Percentiles rank a stretch among this genome's conserved stretches.
phyloP scores from a whole-genome alignment of 2,329 filamentous ascomycete genomes.

The Diaporthe caulivora region DNA sequence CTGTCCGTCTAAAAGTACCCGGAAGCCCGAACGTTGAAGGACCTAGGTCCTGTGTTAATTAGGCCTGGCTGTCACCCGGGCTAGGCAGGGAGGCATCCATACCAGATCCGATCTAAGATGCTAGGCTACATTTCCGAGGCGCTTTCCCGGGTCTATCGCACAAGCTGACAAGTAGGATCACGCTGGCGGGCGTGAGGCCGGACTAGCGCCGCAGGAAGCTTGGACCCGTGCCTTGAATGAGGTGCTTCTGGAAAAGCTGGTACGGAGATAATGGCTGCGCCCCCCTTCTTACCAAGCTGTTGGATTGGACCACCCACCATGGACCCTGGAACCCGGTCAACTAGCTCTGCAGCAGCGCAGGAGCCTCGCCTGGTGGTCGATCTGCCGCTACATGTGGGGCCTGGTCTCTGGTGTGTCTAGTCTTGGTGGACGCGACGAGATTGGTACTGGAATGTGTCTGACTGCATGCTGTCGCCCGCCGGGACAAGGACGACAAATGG shows the following conservation, averaged over 20 bases:
- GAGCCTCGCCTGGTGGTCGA: constrained; percentile 34
- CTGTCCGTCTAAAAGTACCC: constrained; percentile 9
- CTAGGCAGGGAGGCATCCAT: constrained; percentile 8
- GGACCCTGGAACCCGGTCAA: constrained; percentile 21
- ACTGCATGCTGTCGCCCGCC: constrained; percentile 23
- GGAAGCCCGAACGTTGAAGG: not conserved
- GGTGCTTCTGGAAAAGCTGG: constrained; percentile 29
- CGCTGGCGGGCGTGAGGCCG: constrained; percentile 2
- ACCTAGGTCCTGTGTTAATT: not conserved
- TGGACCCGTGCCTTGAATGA: constrained; percentile 12
- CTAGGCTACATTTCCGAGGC: constrained; percentile 25
- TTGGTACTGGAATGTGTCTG: not conserved
- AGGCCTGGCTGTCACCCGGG: not conserved
- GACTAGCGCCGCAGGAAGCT: constrained; percentile 23
- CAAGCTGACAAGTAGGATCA: not conserved
- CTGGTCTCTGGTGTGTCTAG: constrained; percentile 17
- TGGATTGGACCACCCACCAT: constrained; percentile 6
- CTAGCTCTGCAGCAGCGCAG: constrained; percentile 23
- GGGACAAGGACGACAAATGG: constrained; percentile 8
- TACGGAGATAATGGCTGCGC: constrained; percentile 8
- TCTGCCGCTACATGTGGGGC: constrained; percentile 30
- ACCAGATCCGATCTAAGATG: constrained; percentile 31
- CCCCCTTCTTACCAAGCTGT: constrained; percentile 29
- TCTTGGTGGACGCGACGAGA: not conserved
- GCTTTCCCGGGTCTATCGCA: constrained; percentile 23